Base-by-base conservation (phyloP, 108 stramenopile species). In the Ochromonas danica region DNA sequence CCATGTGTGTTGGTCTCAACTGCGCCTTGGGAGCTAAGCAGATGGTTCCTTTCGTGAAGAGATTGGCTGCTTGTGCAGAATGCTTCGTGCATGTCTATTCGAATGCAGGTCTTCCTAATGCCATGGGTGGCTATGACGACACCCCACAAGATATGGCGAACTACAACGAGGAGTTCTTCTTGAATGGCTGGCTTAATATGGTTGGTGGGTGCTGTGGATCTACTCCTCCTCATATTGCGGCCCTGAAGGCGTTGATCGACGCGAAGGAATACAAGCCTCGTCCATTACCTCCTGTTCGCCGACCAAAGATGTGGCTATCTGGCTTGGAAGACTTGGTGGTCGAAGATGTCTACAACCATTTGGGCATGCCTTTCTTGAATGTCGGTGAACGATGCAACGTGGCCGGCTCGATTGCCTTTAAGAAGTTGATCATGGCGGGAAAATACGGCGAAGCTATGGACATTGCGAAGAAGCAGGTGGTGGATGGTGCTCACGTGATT, bases 91-190 rank as follows among this genome's bases (percentile, higher is more conserved):
- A 95, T 81, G 94, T 95, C 36, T 98, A 98, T 89, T 92, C 94
- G 42, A 98, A 98, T 84, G 97, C 97, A 41, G 97, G 97, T 71
- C 91, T 98, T 70, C 97, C 97, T 3, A 98, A 98, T 85, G 95
- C 95, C 42, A 98, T 98, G 97, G 97, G 96, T 25, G 97, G 95
- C 17, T 98, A 98, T 82, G 97, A 98, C 85, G 97, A 96, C 39
- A 96, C 94, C 6, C 97, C 97, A 0, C 92, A 80, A 40, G 91
- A 93, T 74, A 98, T 98, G 97, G 97, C 95, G 14, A 67, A 80
- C 30, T 81, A 92, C 81, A 96, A 96, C 87, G 86, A 89, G 70
- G 89, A 93, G 6, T 98, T 98, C 87, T 94, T 93, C 80, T 86
- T 92, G 88, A 93, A 95, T 74, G 87, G 91, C 1, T 92, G 95